Percentiles rank a stretch among this genome's conserved stretches.
These are phyloP conservation scores for Chytriomyces sp. DNA, from an alignment of 192 early-diverging fungal species.

Conservation along the genomic window DNA sequence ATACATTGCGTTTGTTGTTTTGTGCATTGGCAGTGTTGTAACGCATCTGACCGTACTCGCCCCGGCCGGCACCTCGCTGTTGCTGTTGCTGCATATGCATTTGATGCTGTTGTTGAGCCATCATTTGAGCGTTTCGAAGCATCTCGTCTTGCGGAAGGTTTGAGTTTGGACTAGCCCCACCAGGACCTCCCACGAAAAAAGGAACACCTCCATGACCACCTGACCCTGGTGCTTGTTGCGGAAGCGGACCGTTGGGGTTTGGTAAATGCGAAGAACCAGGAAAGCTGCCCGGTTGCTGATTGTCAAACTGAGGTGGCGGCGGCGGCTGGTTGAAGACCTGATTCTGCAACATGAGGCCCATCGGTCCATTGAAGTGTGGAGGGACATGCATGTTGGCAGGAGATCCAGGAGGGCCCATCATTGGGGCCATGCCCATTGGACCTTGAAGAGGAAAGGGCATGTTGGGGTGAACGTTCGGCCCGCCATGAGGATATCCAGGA, in stretches of 20 bases:
- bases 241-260: too few species aligned
- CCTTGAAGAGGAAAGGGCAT: neutral
- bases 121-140: slow-evolving; percentile 13
- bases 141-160: slow-evolving; percentile 4
- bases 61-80: slow-evolving; percentile 14
- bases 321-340: slow-evolving; percentile 22
- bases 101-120: slow-evolving; percentile 24
- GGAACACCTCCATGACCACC: neutral
- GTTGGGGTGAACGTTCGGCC: neutral
- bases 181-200: neutral
- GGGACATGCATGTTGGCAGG: neutral
- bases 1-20: slow-evolving; percentile 23
- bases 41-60: slow-evolving; percentile 36
- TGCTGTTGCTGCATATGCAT: slow-evolving; percentile 32
- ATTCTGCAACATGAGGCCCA: slow-evolving; percentile 5
- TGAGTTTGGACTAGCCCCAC: neutral
- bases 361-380: slow-evolving; percentile 18
- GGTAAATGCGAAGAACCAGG: too few species aligned
- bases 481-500: neutral
- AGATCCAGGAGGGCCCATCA: slow-evolving; percentile 25
- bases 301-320: neutral
- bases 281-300: slow-evolving; percentile 1
- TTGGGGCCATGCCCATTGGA: neutral
- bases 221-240: neutral
- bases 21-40: slow-evolving; percentile 20